Base-by-base conservation (phyloP, 805 yeast genomes). In the Candida chilensis region DNA sequence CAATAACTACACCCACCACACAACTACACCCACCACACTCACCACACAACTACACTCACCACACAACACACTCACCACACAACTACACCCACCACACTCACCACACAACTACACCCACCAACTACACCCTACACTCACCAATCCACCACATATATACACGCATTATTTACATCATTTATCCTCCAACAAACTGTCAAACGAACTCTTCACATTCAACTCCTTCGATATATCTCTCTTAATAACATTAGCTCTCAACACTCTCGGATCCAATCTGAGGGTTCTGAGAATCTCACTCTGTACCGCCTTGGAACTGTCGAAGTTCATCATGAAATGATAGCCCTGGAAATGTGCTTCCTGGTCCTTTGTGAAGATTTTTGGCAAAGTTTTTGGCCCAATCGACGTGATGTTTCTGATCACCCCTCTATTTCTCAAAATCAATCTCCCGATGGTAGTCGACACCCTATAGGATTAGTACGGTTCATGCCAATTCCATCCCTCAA, bases 291-390 rank as follows among this genome's bases (percentile, higher is more conserved):
- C 95, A 29, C 78, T 71, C 54, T 90, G 96, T 6, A 85, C 96
- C 21, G 80, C 76, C 11, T 90, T 70, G 27, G 92, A 79, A 1
- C 87, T 70, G 51, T 92, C 97, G 50, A 90, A 92, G 14, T 83
- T 64, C 77, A 90, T 74, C 35, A 82, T 55, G 46, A 92, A 90
- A 44, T 85, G 88, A 35, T 81, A 78, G 3, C 96, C 97, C 50
- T 85, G 88, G 50, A 85, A 85, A 55, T 88, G 94, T 37, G 75
- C 70, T 49, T 88, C 94, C 47, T 87, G 94, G 47, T 86, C 86
- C 48, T 84, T 84, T 40, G 78, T 74, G 57, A 84, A 70, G 37
- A 90, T 71, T 39, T 76, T 80, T 13, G 97, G 96, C 32, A 92
- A 66, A 17, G 77, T 76, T 37, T 73, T 73, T 25, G 77, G 71